phyloP scores from a whole-genome alignment of 2,329 filamentous ascomycete genomes.

The Alternaria infectoria region DNA sequence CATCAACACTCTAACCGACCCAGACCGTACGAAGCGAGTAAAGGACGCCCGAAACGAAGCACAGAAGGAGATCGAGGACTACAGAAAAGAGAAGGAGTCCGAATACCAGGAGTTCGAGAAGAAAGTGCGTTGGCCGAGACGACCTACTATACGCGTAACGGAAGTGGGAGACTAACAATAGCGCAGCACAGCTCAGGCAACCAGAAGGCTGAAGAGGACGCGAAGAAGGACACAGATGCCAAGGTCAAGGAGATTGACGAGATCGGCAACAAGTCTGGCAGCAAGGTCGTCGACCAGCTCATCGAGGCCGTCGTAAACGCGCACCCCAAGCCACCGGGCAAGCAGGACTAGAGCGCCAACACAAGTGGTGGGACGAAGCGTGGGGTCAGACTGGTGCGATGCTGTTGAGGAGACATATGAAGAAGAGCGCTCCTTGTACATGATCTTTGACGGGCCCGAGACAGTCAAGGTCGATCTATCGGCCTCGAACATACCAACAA shows the following conservation, averaged over 20 bases:
- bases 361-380: neutral
- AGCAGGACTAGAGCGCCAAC: slow-evolving; percentile 10
- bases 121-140: slow-evolving; percentile 58
- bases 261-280: slow-evolving; percentile 79
- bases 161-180: slow-evolving; percentile 20
- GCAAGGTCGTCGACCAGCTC: slow-evolving; percentile 81
- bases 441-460: neutral
- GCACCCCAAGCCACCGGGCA: slow-evolving; percentile 70
- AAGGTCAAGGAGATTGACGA: slow-evolving; percentile 83
- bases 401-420: neutral
- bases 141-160: neutral
- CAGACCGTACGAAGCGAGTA: slow-evolving; percentile 94
- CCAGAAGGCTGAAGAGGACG: slow-evolving; percentile 72
- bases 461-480: slow-evolving; percentile 1
- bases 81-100: slow-evolving; percentile 85
- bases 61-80: slow-evolving; percentile 96
- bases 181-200: slow-evolving; percentile 89
- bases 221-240: slow-evolving; percentile 78
- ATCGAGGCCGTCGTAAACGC: slow-evolving; percentile 85
- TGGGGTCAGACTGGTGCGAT: neutral
- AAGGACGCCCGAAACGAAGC: slow-evolving; percentile 96
- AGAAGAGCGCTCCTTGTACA: slow-evolving; percentile 12
- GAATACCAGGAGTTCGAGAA: slow-evolving; percentile 96
- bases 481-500: slow-evolving; percentile 15
- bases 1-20: slow-evolving; percentile 26